phyloP scores from a whole-genome alignment of 139 green algal genomes.

The Chlamydomonas sphaeroides region DNA sequence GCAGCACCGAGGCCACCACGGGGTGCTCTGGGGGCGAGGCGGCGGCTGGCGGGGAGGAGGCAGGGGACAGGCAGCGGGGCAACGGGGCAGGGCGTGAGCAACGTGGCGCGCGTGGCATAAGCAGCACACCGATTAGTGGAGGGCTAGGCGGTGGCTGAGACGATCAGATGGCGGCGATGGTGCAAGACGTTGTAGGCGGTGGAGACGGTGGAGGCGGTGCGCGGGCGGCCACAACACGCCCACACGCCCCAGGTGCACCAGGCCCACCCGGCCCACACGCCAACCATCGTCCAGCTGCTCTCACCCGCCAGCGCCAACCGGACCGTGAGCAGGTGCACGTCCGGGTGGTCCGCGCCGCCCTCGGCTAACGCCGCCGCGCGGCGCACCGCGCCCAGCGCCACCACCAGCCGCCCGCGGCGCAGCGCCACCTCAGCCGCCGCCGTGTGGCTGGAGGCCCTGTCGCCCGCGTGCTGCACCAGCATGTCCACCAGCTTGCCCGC shows the following conservation, averaged over 20 bases:
- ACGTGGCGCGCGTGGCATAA: no score
- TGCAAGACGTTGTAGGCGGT: no score
- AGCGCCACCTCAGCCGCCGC: constrained; percentile 82
- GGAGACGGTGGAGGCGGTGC: no score
- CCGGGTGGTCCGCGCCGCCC: constrained; percentile 59
- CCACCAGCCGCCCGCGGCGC: constrained; percentile 72
- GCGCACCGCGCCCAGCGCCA: constrained; percentile 83
- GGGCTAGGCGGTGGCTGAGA: no score
- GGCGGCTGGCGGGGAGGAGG: neutral
- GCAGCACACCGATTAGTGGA: no score
- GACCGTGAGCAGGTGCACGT: constrained; percentile 73
- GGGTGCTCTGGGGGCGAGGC: constrained; percentile 2
- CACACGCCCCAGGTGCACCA: no score
- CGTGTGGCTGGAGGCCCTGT: constrained; percentile 37
- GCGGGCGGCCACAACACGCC: no score
- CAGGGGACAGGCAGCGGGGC: neutral
- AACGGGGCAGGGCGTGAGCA: no score
- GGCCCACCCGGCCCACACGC: no score
- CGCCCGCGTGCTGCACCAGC: constrained; percentile 60
- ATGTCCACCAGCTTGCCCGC: constrained; percentile 85
- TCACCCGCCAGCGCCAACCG: constrained; percentile 57
- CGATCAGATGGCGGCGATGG: no score
- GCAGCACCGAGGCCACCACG: constrained; percentile 58
- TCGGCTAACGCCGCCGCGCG: constrained; percentile 60
- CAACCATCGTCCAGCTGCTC: neutral